Evolutionary conservation across 345 rosid species (phyloP), one percentile per base, ranked within the genome.

Genomic region (Citrus hindsii): DNA sequence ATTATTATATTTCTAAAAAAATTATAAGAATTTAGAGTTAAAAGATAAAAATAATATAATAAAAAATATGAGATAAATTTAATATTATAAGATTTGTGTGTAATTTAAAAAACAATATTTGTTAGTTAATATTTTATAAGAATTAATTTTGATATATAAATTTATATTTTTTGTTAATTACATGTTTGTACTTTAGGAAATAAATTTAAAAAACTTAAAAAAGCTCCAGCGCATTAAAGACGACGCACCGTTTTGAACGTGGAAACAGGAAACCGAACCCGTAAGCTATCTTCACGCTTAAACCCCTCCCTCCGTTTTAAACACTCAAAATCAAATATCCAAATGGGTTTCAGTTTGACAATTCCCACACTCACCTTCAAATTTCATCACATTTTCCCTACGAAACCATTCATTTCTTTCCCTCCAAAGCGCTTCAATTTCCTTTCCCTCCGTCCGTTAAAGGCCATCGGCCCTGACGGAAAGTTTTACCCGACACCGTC

Each of bases 401-500:
- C 83, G 68, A 75, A 74, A 51, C 80, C 87, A 27, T 48, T 25
- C 46, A 5, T 46, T 77, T 35, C 80, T 71, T 65, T 75, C 79
- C 75, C 71, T 78, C 70, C 76, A 87, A 84, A 53, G 84, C 87
- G 2, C 27, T 74, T 51, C 42, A 30, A 61, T 38, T 60, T 73
- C 62, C 79, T 61, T 22, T 76, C 82, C 12, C 80, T 82, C 80
- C 80, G 13, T 60, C 79, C 80, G 6, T 71, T 80, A 2, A 65
- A 77, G 2, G 84, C 88, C 27, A 82, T 82, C 4, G 87, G 89
- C 18, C 87, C 84, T 4, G 84, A 76, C 78, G 93, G 92, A 0
- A 89, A 82, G 74, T 91, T 83, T 24, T 86, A 88, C 73, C 96
- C 98, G 13, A 84, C 78, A 69, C 87, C 98, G 0, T 79, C 97